Evolutionary conservation across 352 stramenopile genomes (phyloP), one percentile per base, ranked within the genome.

Genomic region (Globisporangium cystogenes): DNA sequence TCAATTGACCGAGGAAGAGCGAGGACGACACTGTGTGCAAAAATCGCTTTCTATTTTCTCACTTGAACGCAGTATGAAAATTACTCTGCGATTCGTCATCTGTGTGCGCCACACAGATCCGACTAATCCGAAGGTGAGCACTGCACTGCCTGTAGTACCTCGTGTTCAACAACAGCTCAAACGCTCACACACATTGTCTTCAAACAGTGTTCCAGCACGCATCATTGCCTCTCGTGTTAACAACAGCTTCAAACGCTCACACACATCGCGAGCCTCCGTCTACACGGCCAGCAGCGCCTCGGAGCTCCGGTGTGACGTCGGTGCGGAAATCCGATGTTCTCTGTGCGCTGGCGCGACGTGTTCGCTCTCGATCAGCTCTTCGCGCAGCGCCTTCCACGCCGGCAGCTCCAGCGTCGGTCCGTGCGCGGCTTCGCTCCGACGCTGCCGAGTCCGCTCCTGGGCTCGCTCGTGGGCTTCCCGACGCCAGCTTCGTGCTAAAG

Each of bases 281-380:
- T 31, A 31, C 7, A 31, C 27, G 27, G 27, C 27, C 27, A 31
- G 27, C 27, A 31, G 3, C 27, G 27, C 27, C 27, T 31, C 27
- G 3, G 27, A 31, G 27, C 7, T 31, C 27, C 27, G 27, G 36
- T 15, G 37, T 10, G 12, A 12, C 31, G 20, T 51, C 54, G 29
- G 57, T 14, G 24, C 36, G 27, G 44, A 59, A 18, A 48, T 44
- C 26, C 45, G 42, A 23, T 23, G 27, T 31, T 42, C 51, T 4
- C 21, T 20, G 18, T 63, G 41, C 31, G 20, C 18, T 21, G 37
- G 1, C 2, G 15, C 15, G 27, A 31, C 18, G 11, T 51, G 48
- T 29, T 67, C 60, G 23, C 42, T 63, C 49, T 54, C 44, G 20
- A 67, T 67, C 31, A 67, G 55, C 39, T 66, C 50, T 33, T 66